Evolutionary conservation across 2,329 filamentous ascomycete genomes (phyloP).

Genomic region (Colletotrichum ledebouriae): DNA sequence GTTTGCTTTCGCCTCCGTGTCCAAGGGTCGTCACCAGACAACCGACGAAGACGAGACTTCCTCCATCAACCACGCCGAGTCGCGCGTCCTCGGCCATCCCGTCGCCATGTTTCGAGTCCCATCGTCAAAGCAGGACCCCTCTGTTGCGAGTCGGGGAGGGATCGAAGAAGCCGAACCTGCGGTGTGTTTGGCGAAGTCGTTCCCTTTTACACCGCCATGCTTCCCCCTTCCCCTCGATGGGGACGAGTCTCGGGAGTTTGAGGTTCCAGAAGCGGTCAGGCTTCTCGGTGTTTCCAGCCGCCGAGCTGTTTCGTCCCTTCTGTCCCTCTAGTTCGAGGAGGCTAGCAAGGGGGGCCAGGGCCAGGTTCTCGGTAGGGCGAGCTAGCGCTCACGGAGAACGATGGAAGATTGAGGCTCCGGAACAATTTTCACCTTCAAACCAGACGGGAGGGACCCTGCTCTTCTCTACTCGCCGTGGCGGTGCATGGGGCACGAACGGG

Average conservation of each 20-base stretch:
- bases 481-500: slow-evolving; percentile 2
- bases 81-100: slow-evolving; percentile 6
- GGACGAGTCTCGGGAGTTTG: not conserved
- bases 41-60: no score
- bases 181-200: slow-evolving; percentile 9
- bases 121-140: not conserved
- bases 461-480: not conserved
- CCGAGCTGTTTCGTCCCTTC: not conserved
- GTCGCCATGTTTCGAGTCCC: slow-evolving; percentile 8
- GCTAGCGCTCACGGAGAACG: not conserved
- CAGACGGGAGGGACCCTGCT: not conserved
- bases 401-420: slow-evolving; percentile 10
- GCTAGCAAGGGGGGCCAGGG: not conserved
- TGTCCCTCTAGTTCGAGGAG: not conserved
- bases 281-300: not conserved
- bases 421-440: no score
- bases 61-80: not conserved
- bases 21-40: not conserved
- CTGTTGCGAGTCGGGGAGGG: not conserved
- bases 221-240: not conserved
- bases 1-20: slow-evolving; percentile 13
- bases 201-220: slow-evolving; percentile 9
- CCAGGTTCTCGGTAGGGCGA: not conserved
- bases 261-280: not conserved
- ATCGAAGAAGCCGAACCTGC: slow-evolving; percentile 22